phyloP scores from a whole-genome alignment of 192 early-diverging fungal genomes.

The Coemansia sp. region DNA sequence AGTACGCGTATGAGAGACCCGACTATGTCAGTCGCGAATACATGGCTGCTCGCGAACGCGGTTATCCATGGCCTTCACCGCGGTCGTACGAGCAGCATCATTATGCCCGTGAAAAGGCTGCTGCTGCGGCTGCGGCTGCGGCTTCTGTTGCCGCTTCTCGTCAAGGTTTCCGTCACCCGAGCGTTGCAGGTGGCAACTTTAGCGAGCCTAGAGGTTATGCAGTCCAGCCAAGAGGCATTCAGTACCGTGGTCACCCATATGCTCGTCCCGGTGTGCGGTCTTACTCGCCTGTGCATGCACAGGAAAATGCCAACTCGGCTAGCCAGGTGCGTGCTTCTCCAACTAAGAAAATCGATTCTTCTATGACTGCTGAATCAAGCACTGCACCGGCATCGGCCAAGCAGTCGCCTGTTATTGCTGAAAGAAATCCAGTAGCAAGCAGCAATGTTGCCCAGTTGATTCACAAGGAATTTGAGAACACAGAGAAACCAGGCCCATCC shows the following conservation, averaged over 20 bases:
- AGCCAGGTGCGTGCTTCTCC: no score
- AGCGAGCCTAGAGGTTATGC: background rate
- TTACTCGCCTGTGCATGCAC: no score
- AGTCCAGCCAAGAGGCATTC: background rate
- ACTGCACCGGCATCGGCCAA: no score
- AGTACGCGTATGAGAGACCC: background rate
- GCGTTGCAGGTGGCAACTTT: background rate
- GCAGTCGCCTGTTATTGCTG: no score
- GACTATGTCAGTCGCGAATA: background rate
- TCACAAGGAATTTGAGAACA: no score
- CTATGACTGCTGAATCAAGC: no score
- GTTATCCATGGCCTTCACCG: background rate
- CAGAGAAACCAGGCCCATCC: no score
- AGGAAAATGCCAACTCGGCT: no score
- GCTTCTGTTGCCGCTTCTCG: background rate
- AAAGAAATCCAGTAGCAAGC: no score
- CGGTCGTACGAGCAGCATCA: background rate
- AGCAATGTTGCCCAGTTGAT: no score
- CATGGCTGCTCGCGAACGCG: background rate
- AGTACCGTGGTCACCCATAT: slow-evolving; percentile 2
- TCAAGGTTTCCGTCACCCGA: background rate
- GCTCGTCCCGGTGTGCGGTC: background rate
- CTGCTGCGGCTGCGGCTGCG: background rate
- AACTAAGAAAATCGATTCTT: no score
- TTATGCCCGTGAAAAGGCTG: background rate